Evolutionary conservation across 257 asterid species (phyloP), one percentile per base, ranked within the genome.

Genomic region (Scutellaria baicalensis): DNA sequence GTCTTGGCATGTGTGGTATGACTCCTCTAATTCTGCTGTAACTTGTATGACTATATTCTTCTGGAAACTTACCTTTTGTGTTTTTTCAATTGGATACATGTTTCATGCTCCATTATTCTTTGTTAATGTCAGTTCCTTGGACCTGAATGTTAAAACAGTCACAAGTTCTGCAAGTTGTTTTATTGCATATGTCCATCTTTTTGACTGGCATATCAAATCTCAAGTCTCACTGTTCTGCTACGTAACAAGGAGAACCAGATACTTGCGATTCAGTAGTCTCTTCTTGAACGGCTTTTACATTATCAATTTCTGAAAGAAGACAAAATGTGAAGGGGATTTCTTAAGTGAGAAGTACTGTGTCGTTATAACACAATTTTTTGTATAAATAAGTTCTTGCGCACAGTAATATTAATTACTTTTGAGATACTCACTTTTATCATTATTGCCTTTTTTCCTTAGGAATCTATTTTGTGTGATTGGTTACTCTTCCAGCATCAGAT

Each of bases 1-100:
- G 75, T 85, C 80, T 80, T 91, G 80, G 95, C 97, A 31, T 82
- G 85, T 59, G 97, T 91, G 95, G 97, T 91, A 80, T 66, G 78
- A 63, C 68, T 71, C 75, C 65, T 68, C 62, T 63, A 3, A 21
- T 71, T 68, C 43, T 66, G 33, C 40, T 13, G 49, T 20, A 16
- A 11, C 1, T 49, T 59, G 39, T 20, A 12, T 59, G 44, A 52
- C 65, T 38, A 18, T 50, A 52, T 69, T 48, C 47, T 43, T 51
- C 59, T 49, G 18, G 18, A 33, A 45, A 38, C 14, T 14, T 57
- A 36, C 17, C 55, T n/a, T 4, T 66, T 36, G 39, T 56, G 43
- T 39, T 16, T 38, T 21, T 51, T 57, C 21, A 51, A 14, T 33
- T 27, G 58, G 42, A 49, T 13, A 27, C 35, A 14, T 3, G 16